phyloP scores from a whole-genome alignment of 805 yeast species.

The Ogataea saltuana region DNA sequence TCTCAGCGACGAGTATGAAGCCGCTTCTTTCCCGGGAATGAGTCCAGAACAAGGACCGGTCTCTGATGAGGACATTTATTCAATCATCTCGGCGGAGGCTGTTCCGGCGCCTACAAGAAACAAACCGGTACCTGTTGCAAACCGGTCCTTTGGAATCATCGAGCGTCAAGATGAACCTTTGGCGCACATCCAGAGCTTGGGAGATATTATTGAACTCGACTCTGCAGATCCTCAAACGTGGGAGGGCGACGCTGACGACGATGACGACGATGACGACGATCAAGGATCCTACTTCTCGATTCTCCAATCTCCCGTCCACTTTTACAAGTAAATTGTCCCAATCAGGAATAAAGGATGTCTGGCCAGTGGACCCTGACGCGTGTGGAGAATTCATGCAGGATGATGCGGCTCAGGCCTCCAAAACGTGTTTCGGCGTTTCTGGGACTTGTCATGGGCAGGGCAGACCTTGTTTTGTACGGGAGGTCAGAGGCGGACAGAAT shows the following conservation, averaged over 20 bases:
- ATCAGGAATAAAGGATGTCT: no score
- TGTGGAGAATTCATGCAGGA: background rate
- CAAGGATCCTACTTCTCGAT: constrained; percentile 11
- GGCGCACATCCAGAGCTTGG: background rate
- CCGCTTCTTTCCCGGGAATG: background rate
- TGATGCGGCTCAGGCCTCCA: background rate
- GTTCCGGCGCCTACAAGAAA: background rate
- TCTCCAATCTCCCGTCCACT: constrained; percentile 12
- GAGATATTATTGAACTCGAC: background rate
- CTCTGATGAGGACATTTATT: constrained; percentile 1
- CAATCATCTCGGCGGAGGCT: constrained; percentile 3
- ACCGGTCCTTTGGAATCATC: no score
- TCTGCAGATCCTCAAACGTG: background rate
- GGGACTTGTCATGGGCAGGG: background rate
- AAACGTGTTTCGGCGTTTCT: background rate
- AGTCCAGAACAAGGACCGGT: background rate
- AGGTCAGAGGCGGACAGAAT: background rate
- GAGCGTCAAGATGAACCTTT: no score
- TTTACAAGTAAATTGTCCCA: constrained; percentile 9
- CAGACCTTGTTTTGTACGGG: background rate
- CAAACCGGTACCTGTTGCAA: no score
- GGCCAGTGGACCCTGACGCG: background rate
- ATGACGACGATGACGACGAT: constrained; percentile 4
- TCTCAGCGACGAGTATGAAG: background rate
- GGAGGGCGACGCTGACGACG: background rate